These are phyloP conservation scores for Jacaranda copaia DNA, from an alignment of 257 asterid genomes.

Conservation along the genomic window DNA sequence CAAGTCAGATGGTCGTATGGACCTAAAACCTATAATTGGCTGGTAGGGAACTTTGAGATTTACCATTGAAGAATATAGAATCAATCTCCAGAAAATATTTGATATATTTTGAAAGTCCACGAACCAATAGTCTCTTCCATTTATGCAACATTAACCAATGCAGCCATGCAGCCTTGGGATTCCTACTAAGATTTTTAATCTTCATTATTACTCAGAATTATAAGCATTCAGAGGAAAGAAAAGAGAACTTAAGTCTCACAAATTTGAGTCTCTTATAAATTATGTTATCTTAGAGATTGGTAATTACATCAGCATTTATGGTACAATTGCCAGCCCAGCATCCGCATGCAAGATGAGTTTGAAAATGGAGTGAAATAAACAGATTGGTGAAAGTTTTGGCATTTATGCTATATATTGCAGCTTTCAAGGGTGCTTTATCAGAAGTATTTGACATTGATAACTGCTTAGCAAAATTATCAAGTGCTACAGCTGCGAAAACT, in stretches of 20 bases:
- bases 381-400: background rate
- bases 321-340: slow-evolving; percentile 1
- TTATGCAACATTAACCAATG: slow-evolving; percentile 55
- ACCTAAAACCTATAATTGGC: slow-evolving; percentile 75
- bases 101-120: slow-evolving; percentile 45
- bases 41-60: slow-evolving; percentile 56
- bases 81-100: slow-evolving; percentile 70
- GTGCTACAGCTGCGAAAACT: background rate
- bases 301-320: background rate
- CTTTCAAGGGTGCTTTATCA: background rate
- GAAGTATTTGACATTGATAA: slow-evolving; percentile 18
- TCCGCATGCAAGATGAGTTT: background rate
- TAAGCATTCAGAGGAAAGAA: slow-evolving; percentile 28
- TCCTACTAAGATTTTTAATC: slow-evolving; percentile 37
- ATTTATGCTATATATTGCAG: background rate
- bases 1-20: slow-evolving; percentile 74
- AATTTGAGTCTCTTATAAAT: background rate
- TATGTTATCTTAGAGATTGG: background rate
- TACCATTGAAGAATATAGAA: slow-evolving; percentile 60
- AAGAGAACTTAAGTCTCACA: background rate
- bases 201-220: slow-evolving; percentile 3
- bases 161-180: slow-evolving; percentile 56
- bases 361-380: background rate
- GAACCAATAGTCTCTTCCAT: slow-evolving; percentile 61
- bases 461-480: slow-evolving; percentile 1